Conservation (phyloP, 352 stramenopile species). For the Phytophthora pinifolia region DNA sequence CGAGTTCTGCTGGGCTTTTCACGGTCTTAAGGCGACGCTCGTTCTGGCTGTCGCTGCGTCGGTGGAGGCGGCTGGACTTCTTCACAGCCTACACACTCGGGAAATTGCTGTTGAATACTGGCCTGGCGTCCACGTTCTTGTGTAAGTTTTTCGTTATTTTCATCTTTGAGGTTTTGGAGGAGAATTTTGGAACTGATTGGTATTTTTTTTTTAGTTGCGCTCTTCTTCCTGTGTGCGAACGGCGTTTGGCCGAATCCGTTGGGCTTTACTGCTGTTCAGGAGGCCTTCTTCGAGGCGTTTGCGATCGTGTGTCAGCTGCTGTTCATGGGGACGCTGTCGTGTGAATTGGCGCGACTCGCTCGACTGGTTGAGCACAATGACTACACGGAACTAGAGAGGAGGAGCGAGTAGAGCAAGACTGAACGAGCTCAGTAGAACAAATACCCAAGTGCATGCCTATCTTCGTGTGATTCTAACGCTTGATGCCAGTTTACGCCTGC, state of each 20-base stretch:
- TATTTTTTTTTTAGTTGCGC: slow-evolving; percentile 42
- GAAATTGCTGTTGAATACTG: slow-evolving; percentile 42
- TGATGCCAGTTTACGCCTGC: slow-evolving; percentile 39
- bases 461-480: not conserved
- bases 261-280: slow-evolving; percentile 76
- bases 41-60: slow-evolving; percentile 41
- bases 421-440: slow-evolving; percentile 8
- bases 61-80: slow-evolving; percentile 56
- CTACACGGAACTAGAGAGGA: slow-evolving; percentile 59
- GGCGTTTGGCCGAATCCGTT: slow-evolving; percentile 76
- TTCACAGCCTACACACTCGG: slow-evolving; percentile 53
- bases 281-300: slow-evolving; percentile 82
- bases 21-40: slow-evolving; percentile 19
- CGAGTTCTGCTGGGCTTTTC: slow-evolving; percentile 4
- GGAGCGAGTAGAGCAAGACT: slow-evolving; percentile 41
- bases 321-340: slow-evolving; percentile 85
- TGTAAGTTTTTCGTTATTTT: slow-evolving; percentile 42
- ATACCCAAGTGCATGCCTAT: not conserved
- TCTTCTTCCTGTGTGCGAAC: slow-evolving; percentile 85
- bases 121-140: slow-evolving; percentile 58
- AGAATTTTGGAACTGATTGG: slow-evolving; percentile 2
- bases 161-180: not conserved
- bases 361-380: slow-evolving; percentile 62
- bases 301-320: slow-evolving; percentile 87
- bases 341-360: slow-evolving; percentile 63